Percentiles rank a stretch among this genome's conserved stretches.
These are phyloP conservation scores for Apophysomyces ossiformis DNA, from an alignment of 371 early-diverging fungal genomes.

Conservation along the genomic window DNA sequence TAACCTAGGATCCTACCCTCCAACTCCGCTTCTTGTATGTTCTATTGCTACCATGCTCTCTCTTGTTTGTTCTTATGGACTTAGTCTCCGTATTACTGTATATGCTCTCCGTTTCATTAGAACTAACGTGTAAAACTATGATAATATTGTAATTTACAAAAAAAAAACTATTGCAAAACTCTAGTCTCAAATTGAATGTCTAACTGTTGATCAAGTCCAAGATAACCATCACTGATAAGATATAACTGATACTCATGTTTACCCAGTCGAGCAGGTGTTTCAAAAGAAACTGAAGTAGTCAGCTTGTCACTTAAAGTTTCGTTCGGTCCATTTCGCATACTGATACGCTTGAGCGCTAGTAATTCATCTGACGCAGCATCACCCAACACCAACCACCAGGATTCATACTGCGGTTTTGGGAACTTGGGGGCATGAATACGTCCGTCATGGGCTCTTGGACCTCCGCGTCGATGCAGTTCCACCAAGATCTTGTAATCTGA, in stretches of 20 bases:
- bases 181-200: slow-evolving; percentile 60
- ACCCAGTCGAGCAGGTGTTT: slow-evolving; percentile 70
- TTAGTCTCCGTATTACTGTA: slow-evolving; percentile 15
- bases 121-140: slow-evolving; percentile 12
- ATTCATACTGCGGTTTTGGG: slow-evolving; percentile 90
- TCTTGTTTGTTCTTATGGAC: slow-evolving; percentile 12
- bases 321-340: slow-evolving; percentile 65
- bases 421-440: slow-evolving; percentile 76
- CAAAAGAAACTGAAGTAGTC: slow-evolving; percentile 57
- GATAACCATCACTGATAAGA: slow-evolving; percentile 81
- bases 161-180: slow-evolving; percentile 29
- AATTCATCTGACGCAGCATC: slow-evolving; percentile 68
- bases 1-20: slow-evolving; percentile 1
- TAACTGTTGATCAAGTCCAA: slow-evolving; percentile 75
- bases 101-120: slow-evolving; percentile 8
- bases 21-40: slow-evolving; percentile 7
- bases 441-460: slow-evolving; percentile 56
- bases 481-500: slow-evolving; percentile 57
- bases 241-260: slow-evolving; percentile 63
- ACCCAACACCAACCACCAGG: slow-evolving; percentile 88
- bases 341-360: slow-evolving; percentile 76
- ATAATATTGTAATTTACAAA: slow-evolving; percentile 16
- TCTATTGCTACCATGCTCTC: slow-evolving; percentile 10
- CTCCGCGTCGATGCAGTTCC: slow-evolving; percentile 41
- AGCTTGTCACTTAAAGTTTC: slow-evolving; percentile 48